Conservation (phyloP, 1,284 basidiomycete species). For the Amylostereum areolatum region DNA sequence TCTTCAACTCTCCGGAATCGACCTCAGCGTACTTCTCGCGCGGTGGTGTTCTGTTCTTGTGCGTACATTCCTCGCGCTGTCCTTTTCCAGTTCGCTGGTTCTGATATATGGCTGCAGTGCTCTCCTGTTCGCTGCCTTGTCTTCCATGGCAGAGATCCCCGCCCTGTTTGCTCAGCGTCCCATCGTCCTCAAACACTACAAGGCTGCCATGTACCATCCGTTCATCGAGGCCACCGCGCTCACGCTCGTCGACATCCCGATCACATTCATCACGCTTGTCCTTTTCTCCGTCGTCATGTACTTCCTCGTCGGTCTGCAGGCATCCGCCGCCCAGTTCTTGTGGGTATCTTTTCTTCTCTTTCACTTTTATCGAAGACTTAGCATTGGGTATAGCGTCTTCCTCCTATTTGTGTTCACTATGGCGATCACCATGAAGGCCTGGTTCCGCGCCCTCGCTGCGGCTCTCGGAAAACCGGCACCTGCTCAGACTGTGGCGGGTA, state of each 20-base stretch:
- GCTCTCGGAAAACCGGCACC: slow-evolving; percentile 45
- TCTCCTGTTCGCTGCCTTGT: slow-evolving; percentile 47
- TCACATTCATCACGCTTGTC: slow-evolving; percentile 45
- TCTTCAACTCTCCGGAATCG: slow-evolving; percentile 53
- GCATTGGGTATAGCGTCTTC: slow-evolving; percentile 34
- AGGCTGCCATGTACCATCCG: slow-evolving; percentile 59
- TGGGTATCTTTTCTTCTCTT: slow-evolving; percentile 22
- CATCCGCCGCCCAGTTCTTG: slow-evolving; percentile 55
- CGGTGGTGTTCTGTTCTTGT: slow-evolving; percentile 76
- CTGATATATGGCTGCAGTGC: slow-evolving; percentile 26
- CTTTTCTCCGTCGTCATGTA: slow-evolving; percentile 56
- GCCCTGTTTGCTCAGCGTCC: slow-evolving; percentile 67
- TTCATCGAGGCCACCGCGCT: slow-evolving; percentile 63
- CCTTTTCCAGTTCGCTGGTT: not conserved
- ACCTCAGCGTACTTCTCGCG: slow-evolving; percentile 75
- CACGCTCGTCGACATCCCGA: slow-evolving; percentile 67
- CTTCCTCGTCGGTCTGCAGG: slow-evolving; percentile 57
- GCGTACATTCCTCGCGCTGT: slow-evolving; percentile 14
- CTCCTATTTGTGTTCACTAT: slow-evolving; percentile 45
- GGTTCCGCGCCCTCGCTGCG: slow-evolving; percentile 55
- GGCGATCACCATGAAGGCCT: slow-evolving; percentile 54
- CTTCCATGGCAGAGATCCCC: slow-evolving; percentile 69
- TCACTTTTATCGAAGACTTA: not conserved
- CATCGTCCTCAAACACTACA: slow-evolving; percentile 58
- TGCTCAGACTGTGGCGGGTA: slow-evolving; percentile 56